phyloP scores from a whole-genome alignment of 306 rosid genomes.

The Dryas drummondii region DNA sequence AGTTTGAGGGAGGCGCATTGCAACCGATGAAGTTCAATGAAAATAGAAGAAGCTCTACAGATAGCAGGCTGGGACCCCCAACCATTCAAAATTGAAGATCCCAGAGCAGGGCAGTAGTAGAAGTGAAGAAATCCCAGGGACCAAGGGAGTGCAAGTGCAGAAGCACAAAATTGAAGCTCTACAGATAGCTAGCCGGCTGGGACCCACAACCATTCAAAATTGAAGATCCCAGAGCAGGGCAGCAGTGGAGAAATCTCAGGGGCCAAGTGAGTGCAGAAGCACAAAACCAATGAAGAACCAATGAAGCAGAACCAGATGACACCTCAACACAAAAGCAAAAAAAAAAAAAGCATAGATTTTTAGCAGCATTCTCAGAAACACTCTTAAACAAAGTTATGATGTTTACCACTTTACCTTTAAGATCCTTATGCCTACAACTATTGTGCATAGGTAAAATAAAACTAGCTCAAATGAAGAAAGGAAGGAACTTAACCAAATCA shows the following conservation, averaged over 20 bases:
- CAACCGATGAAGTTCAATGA: constrained; percentile 59
- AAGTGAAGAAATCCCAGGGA: constrained; percentile 52
- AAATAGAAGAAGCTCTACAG: constrained; percentile 49
- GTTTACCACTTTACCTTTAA: constrained; percentile 33
- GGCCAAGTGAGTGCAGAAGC: constrained; percentile 54
- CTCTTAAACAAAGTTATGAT: constrained; percentile 39
- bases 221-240: constrained; percentile 69
- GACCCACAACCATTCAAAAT: constrained; percentile 64
- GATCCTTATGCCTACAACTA: constrained; percentile 49
- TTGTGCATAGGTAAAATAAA: constrained; percentile 36
- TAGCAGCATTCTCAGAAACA: constrained; percentile 50
- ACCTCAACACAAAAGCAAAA: constrained; percentile 53
- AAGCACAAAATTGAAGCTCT: constrained; percentile 63
- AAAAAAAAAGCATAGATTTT: constrained; percentile 50
- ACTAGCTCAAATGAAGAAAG: constrained; percentile 52
- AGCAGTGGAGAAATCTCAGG: constrained; percentile 57
- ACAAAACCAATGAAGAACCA: constrained; percentile 68
- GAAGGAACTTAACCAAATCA: constrained; percentile 70
- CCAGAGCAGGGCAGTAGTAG: constrained; percentile 51
- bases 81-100: constrained; percentile 67
- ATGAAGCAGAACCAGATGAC: constrained; percentile 77
- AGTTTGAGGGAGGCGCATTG: constrained; percentile 52
- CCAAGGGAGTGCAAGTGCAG: constrained; percentile 47
- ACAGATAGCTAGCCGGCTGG: constrained; percentile 59
- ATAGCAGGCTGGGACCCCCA: constrained; percentile 64